Evolutionary conservation across 768 basidiomycete species (phyloP), one percentile per base, ranked within the genome.

Genomic region (Xerocomellus intermedius): DNA sequence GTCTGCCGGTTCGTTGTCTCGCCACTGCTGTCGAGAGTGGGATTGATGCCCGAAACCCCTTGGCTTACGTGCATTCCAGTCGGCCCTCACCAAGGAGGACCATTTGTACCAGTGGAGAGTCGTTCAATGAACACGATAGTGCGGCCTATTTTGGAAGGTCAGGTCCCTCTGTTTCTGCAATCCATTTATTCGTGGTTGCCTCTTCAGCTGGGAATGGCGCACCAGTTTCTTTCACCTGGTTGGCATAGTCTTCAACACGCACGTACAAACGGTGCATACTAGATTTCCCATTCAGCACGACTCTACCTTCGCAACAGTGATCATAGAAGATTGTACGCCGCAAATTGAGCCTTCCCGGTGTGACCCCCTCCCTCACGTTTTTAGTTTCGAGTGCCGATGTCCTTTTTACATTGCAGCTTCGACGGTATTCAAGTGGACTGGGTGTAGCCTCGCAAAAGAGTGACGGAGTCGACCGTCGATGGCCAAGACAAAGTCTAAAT

Each of bases 241-340:
- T 14, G 4, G 12, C 28, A 4, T 14, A 13, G 48, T 24, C 32
- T n/a, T 19, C 45, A 49, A 24, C 22, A 4, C 10, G 16, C 21
- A 22, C 8, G 30, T 14, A 32, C 17, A 22, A 17, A 26, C 9
- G 8, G 24, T 9, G 22, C 47, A 48, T 26, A 19, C n/a, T 22
- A 49, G 24, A 14, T 51, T 49, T 17, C 44, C 44, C 48, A 26
- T 8, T 50, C 10, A 10, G 21, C 24, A 19, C 8, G 7, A 42
- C 9, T 19, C 8, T 30, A n/a, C 41, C 50, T 22, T 30, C 16
- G 22, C 14, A 26, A 30, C 49, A 21, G 10, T 53, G 48, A 24
- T 52, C 35, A 10, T 33, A 51, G 48, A 53, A 53, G 36, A 38
- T 28, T 52, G 28, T 30, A 8, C 41, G 42, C 49, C 41, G 43